Conservation (phyloP, 2,329 filamentous ascomycete species). For the Penicillium griseofulvum region DNA sequence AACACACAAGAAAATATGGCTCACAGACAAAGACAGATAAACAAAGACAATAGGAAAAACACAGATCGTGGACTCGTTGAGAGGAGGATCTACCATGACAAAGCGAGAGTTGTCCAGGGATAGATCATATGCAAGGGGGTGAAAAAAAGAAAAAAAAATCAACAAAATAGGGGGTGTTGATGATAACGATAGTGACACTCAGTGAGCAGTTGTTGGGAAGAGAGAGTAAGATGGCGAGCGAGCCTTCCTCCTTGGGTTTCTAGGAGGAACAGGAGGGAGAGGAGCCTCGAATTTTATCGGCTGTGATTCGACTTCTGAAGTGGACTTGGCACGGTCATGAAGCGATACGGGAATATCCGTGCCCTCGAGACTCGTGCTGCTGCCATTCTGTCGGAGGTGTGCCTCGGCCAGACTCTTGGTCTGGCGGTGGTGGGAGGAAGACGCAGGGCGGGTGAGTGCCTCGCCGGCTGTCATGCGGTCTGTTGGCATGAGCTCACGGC, state of each 20-base stretch:
- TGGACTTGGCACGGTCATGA: constrained; percentile 40
- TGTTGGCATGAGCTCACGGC: constrained; percentile 37
- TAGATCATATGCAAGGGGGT: constrained; percentile 14
- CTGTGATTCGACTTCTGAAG: constrained; percentile 32
- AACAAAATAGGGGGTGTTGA: constrained; percentile 3
- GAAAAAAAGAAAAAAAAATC: constrained; percentile 8
- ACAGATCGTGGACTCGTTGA: constrained; percentile 16
- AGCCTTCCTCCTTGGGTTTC: constrained; percentile 33
- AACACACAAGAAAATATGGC: constrained; percentile 15
- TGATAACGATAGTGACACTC: constrained; percentile 3
- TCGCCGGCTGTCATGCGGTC: constrained; percentile 24
- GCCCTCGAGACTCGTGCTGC: constrained; percentile 28
- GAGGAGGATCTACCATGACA: not conserved
- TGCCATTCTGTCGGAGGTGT: constrained; percentile 28
- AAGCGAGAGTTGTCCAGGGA: constrained; percentile 2
- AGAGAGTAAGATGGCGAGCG: constrained; percentile 46
- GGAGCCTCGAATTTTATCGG: constrained; percentile 21
- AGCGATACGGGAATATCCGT: constrained; percentile 22
- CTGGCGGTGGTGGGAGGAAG: constrained; percentile 34
- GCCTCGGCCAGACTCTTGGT: constrained; percentile 39
- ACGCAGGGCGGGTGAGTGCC: constrained; percentile 22
- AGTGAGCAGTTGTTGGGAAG: constrained; percentile 33
- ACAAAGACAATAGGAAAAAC: constrained; percentile 7
- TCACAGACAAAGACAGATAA: constrained; percentile 21
- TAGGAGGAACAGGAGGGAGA: constrained; percentile 26